Conservation (phyloP, 1,284 basidiomycete species). For the Tetrapyrgos nigripes region DNA sequence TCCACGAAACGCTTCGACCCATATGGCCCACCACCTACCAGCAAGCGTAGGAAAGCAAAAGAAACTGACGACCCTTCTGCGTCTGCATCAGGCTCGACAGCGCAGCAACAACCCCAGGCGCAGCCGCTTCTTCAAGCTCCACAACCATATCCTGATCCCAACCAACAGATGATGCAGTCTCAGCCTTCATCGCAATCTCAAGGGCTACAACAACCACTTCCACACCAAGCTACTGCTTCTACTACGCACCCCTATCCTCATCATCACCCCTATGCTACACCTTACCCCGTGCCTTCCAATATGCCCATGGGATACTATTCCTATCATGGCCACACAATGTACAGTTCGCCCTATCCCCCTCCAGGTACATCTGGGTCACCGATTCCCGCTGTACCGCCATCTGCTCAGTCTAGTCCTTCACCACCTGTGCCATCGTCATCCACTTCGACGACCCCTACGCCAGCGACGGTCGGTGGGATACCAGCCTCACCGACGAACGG, state of each 20-base stretch:
- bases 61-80: constrained; percentile 10
- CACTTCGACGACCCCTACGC: neutral
- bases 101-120: neutral
- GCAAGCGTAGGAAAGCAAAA: constrained; percentile 44
- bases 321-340: neutral
- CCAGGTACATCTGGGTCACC: neutral
- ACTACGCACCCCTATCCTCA: too few relatives aligned
- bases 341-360: neutral
- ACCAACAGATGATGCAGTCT: too few relatives aligned
- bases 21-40: constrained; percentile 34
- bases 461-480: neutral
- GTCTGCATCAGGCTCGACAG: constrained; percentile 1
- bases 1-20: constrained; percentile 62
- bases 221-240: too few relatives aligned
- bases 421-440: neutral
- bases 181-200: too few relatives aligned
- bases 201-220: too few relatives aligned
- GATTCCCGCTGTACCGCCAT: neutral
- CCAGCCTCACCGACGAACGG: neutral
- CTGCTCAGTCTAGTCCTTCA: neutral
- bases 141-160: neutral
- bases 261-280: too few relatives aligned
- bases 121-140: neutral
- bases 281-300: too few relatives aligned
- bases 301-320: neutral